Percentiles rank a stretch among this genome's conserved stretches.
Evolutionary conservation across 2,329 filamentous ascomycete genomes (phyloP).

Genomic region (Diaporthe helianthi): DNA sequence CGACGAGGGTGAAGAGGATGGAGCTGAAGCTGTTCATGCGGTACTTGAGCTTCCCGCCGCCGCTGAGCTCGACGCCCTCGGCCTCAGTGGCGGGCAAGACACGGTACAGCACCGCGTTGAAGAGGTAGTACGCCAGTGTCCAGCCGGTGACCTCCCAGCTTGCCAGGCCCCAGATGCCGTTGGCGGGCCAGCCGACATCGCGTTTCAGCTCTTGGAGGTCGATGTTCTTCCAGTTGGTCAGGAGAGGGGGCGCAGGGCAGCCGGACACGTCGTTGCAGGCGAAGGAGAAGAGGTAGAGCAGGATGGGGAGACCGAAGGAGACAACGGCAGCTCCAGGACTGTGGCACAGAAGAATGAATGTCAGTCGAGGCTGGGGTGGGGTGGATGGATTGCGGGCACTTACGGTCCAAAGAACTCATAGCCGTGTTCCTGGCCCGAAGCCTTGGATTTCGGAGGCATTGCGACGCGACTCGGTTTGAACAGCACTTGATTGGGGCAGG

Average conservation of each 20-base stretch:
- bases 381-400: constrained; percentile 36
- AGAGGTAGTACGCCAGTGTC: constrained; percentile 77
- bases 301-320: constrained; percentile 79
- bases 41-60: constrained; percentile 80
- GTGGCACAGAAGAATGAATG: neutral
- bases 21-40: constrained; percentile 81
- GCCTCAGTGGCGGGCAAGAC: constrained; percentile 77
- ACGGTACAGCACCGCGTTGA: constrained; percentile 77
- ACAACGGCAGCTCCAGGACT: constrained; percentile 81
- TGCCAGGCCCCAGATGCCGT: constrained; percentile 73
- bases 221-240: constrained; percentile 71
- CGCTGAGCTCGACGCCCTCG: constrained; percentile 73
- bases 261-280: constrained; percentile 92
- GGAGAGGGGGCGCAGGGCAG: constrained; percentile 83
- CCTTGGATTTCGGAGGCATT: constrained; percentile 25
- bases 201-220: constrained; percentile 75
- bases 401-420: constrained; percentile 63
- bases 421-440: constrained; percentile 45
- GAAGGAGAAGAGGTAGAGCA: constrained; percentile 82
- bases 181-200: constrained; percentile 81
- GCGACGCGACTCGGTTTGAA: neutral
- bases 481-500: neutral
- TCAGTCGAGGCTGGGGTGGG: neutral
- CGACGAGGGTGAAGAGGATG: constrained; percentile 74
- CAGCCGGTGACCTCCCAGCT: constrained; percentile 74